Evolutionary conservation across 345 rosid species (phyloP), one percentile per base, ranked within the genome.

Genomic region (Aquilaria sinensis): DNA sequence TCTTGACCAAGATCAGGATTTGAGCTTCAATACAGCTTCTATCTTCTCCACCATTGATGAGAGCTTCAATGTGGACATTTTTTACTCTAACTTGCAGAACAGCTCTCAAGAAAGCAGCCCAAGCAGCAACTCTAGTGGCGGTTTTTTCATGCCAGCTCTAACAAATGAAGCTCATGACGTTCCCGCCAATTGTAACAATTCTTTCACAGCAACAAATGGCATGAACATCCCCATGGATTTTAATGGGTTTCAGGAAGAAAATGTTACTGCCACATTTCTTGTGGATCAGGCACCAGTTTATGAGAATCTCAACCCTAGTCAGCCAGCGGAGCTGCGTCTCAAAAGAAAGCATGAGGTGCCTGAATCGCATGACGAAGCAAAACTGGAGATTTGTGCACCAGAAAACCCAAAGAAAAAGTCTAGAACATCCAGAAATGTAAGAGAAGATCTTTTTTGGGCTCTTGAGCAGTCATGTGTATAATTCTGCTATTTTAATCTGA

Each of bases 351-450:
- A 67, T 48, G 65, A 74, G 4, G 49, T 9, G 51, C 60, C 68
- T 37, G 72, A 68, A 61, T 14, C 55, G 52, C 57, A 23, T 30
- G 46, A 48, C 4, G 67, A 54, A 67, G 61, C 7, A 50, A 55
- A 62, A 57, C 53, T 45, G 45, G 54, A 67, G 37, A 60, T 52
- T 51, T 45, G 31, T 63, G 57, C 69, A 49, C 47, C 75, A 6
- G 61, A 72, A 64, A 71, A 60, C 31, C 12, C 60, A 2, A 80
- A 67, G 74, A 83, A 68, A 57, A 80, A 68, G 37, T 60, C 72
- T 51, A 80, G 80, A 12, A 67, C 61, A 53, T 58, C 79, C 7
- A 61, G 62, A 70, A 60, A 75, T 67, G 92, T 83, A 73, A 72
- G 81, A 64, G 14, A 9, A 54, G 16, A 53, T 58, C 23, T 53